These are phyloP conservation scores for Antitrichia curtipendula DNA, from an alignment of 225 moss, liverwort and hornwort genomes.

Conservation along the genomic window DNA sequence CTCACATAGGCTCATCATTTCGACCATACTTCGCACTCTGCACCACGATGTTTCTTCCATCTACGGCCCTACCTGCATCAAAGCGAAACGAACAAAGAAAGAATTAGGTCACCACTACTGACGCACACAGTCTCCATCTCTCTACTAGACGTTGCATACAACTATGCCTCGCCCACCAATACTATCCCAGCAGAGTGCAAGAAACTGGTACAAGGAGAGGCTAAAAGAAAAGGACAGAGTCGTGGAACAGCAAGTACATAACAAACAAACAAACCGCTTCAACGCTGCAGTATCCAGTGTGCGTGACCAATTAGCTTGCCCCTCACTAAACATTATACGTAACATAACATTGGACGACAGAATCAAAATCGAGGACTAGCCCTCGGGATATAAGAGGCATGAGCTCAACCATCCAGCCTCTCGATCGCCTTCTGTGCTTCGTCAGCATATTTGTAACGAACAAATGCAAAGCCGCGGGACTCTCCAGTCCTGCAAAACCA, in stretches of 20 bases:
- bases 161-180: slow-evolving; percentile 55
- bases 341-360: not conserved
- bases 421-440: slow-evolving; percentile 94
- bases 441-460: slow-evolving; percentile 84
- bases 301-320: not conserved
- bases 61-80: slow-evolving; percentile 33
- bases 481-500: slow-evolving; percentile 57
- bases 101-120: not conserved
- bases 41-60: slow-evolving; percentile 48
- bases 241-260: not conserved
- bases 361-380: not conserved
- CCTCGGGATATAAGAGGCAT: not conserved
- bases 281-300: not conserved
- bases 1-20: slow-evolving; percentile 47
- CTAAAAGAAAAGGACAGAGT: not conserved
- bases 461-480: slow-evolving; percentile 90
- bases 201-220: not conserved
- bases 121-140: slow-evolving; percentile 45
- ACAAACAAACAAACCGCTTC: not conserved
- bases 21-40: slow-evolving; percentile 49
- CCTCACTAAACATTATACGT: not conserved
- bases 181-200: slow-evolving; percentile 36
- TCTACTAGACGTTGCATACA: slow-evolving; percentile 36
- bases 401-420: slow-evolving; percentile 57
- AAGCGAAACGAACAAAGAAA: not conserved